Conservation (phyloP, 2,329 filamentous ascomycete species). For the Fusarium nelsonii region DNA sequence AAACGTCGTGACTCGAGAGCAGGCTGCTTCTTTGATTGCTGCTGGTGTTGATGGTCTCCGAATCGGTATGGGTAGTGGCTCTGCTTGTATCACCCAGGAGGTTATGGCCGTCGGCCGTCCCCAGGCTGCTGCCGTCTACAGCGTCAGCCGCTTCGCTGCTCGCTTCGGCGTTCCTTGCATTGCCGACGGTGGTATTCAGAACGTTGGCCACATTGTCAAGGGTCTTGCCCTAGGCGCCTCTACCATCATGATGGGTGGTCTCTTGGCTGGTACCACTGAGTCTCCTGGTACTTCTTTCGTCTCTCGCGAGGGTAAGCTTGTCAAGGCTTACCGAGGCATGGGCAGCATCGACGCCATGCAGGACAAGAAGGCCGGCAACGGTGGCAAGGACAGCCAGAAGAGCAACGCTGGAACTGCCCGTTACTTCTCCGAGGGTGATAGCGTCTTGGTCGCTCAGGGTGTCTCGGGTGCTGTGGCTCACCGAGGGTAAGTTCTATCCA, state of each 20-base stretch:
- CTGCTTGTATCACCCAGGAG: constrained; percentile 98
- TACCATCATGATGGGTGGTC: constrained; percentile 99
- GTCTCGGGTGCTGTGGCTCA: constrained; percentile 89
- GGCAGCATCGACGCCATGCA: constrained; percentile 99
- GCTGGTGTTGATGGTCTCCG: constrained; percentile 96
- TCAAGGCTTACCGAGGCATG: constrained; percentile 99
- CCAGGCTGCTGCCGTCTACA: constrained; percentile 92
- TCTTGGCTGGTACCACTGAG: constrained; percentile 96
- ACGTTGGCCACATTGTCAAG: constrained; percentile 99
- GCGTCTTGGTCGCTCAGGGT: constrained; percentile 94
- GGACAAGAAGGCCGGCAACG: constrained; percentile 91
- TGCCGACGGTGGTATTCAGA: constrained; percentile 97
- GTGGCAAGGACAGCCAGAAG: constrained; percentile 78
- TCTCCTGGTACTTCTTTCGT: constrained; percentile 97
- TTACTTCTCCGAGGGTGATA: constrained; percentile 98
- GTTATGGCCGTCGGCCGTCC: constrained; percentile 99
- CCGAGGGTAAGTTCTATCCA: constrained; percentile 65
- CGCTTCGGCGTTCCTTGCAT: constrained; percentile 98
- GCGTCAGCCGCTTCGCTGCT: constrained; percentile 88
- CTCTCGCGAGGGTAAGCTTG: constrained; percentile 94
- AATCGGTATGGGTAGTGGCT: constrained; percentile 98
- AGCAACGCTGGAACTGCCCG: constrained; percentile 95
- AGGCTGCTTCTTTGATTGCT: constrained; percentile 91
- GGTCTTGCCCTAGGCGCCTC: constrained; percentile 93
- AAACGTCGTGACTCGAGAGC: constrained; percentile 97